Percentiles rank a stretch among this genome's conserved stretches.
These are phyloP conservation scores for Daldinia concentrica DNA, from an alignment of 495 filamentous ascomycete genomes.

Conservation along the genomic window DNA sequence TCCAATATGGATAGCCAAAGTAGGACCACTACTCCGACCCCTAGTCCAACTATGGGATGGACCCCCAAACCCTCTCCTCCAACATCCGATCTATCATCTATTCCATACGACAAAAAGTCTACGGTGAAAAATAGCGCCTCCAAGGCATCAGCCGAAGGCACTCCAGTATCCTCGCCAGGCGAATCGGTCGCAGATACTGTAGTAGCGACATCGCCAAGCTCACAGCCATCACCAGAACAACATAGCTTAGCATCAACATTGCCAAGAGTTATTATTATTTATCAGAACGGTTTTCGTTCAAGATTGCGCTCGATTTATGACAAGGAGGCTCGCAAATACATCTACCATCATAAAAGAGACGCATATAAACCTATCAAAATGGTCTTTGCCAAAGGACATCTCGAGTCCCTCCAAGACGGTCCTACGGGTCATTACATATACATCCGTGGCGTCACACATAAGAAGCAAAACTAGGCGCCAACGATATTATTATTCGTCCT, in stretches of 20 bases:
- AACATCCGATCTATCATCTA: neutral
- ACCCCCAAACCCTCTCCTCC: neutral
- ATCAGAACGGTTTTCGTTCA: neutral
- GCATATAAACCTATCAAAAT: conserved; percentile 7
- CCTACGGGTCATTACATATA: neutral
- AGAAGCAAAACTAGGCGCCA: neutral
- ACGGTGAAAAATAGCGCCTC: neutral
- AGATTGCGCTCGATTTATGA: conserved; percentile 18
- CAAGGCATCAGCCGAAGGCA: neutral
- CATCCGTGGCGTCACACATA: neutral
- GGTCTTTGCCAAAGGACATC: neutral
- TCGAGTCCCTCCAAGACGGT: neutral
- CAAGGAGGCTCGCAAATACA: neutral
- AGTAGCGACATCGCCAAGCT: neutral
- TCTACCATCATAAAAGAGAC: conserved; percentile 18
- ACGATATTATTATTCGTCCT: neutral
- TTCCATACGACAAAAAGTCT: neutral
- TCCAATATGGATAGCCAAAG: neutral
- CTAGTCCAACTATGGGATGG: neutral
- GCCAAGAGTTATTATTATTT: neutral
- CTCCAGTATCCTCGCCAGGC: neutral
- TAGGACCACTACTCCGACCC: neutral
- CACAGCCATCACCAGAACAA: neutral
- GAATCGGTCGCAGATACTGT: neutral
- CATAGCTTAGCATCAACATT: neutral